phyloP scores from a whole-genome alignment of 768 basidiomycete species.

The Amanita muscaria region DNA sequence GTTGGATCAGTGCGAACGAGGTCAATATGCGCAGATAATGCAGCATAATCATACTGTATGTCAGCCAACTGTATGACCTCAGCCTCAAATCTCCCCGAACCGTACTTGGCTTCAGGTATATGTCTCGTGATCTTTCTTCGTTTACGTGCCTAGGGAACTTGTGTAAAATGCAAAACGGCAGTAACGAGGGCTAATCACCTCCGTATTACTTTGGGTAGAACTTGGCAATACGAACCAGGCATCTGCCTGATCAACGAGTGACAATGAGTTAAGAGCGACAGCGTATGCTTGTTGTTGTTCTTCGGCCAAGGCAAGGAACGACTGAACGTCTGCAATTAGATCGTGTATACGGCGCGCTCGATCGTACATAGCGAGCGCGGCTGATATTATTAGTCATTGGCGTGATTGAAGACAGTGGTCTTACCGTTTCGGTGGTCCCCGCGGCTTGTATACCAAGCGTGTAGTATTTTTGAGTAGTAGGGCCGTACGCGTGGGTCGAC shows the following conservation, averaged over 20 bases:
- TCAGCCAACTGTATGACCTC: constrained; percentile 77
- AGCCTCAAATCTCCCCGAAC: constrained; percentile 52
- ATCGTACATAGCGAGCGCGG: constrained; percentile 89
- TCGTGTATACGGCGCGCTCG: constrained; percentile 73
- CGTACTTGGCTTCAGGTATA: constrained; percentile 70
- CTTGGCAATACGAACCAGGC: constrained; percentile 76
- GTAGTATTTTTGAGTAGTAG: constrained; percentile 85
- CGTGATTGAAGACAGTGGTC: constrained; percentile 18
- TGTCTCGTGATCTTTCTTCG: constrained; percentile 62
- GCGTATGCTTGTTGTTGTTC: constrained; percentile 75
- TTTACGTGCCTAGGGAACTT: constrained; percentile 46
- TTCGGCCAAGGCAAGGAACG: constrained; percentile 41
- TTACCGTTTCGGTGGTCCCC: constrained; percentile 89
- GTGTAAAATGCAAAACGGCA: constrained; percentile 10
- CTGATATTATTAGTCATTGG: constrained; percentile 31
- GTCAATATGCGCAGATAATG: constrained; percentile 71
- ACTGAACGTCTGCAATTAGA: constrained; percentile 32
- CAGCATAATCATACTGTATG: constrained; percentile 67
- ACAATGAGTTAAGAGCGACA: constrained; percentile 83
- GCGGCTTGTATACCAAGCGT: constrained; percentile 83
- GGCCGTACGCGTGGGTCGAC: constrained; percentile 81
- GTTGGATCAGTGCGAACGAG: constrained; percentile 61
- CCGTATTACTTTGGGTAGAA: constrained; percentile 34
- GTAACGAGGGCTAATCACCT: constrained; percentile 32
- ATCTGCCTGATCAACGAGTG: constrained; percentile 69